Percentiles rank a stretch among this genome's conserved stretches.
These are phyloP conservation scores for Flaveria robusta DNA, from an alignment of 129 eudicot species.

Conservation along the genomic window DNA sequence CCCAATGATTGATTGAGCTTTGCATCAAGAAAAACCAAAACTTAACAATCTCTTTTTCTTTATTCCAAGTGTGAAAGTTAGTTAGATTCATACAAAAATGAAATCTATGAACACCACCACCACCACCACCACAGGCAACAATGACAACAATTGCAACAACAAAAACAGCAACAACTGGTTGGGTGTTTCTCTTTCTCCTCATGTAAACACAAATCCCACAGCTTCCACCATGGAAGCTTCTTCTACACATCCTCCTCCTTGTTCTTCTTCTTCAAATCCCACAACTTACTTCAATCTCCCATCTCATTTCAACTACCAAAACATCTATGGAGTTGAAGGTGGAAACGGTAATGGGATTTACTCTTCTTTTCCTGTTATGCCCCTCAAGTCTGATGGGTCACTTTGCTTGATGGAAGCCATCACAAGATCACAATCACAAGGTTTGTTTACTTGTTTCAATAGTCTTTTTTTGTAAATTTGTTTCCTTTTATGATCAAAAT, in stretches of 20 bases:
- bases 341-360: conserved; percentile 47
- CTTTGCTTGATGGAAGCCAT: conserved; percentile 79
- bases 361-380: conserved; percentile 65
- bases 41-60: conserved; percentile 36
- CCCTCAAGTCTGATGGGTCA: conserved; percentile 79
- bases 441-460: conserved; percentile 26
- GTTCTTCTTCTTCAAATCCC: conserved; percentile 40
- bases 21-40: conserved; percentile 27
- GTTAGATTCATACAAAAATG: conserved; percentile 43
- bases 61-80: conserved; percentile 43
- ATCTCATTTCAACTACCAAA: conserved; percentile 55
- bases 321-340: conserved; percentile 46
- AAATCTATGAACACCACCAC: conserved; percentile 56
- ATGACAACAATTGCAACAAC: conserved; percentile 30
- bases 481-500: conserved; percentile 19
- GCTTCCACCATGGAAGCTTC: conserved; percentile 45
- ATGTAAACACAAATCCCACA: conserved; percentile 46
- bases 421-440: conserved; percentile 69
- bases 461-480: not conserved
- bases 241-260: conserved; percentile 18
- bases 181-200: conserved; percentile 85
- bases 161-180: conserved; percentile 58
- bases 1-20: conserved; percentile 61
- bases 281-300: conserved; percentile 42
- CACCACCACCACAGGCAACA: conserved; percentile 26